Evolutionary conservation across 2,329 filamentous ascomycete genomes (phyloP).

Genomic region (Fusarium pseudograminearum): DNA sequence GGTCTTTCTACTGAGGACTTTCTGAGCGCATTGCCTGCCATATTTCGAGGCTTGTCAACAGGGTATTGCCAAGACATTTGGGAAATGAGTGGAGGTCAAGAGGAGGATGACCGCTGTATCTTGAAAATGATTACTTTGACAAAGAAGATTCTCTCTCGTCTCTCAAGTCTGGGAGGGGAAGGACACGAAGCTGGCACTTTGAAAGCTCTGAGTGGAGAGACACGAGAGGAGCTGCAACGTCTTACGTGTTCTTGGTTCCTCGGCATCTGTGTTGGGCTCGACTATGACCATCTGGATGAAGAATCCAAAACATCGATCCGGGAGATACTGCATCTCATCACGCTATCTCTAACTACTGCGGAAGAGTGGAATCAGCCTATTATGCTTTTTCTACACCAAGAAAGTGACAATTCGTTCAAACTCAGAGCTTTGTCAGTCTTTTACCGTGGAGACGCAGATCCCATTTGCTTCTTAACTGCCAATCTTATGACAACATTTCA

Average conservation of each 20-base stretch:
- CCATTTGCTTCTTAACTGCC: background rate
- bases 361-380: background rate
- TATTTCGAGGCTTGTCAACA: background rate
- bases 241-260: background rate
- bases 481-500: background rate
- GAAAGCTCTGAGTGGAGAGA: background rate
- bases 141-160: background rate
- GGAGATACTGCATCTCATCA: background rate
- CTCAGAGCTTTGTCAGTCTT: background rate
- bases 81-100: background rate
- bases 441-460: background rate
- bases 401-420: no score
- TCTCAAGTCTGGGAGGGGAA: rapidly evolving
- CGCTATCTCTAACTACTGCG: rapidly evolving
- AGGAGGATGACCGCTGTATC: rapidly evolving
- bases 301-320: background rate
- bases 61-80: rapidly evolving
- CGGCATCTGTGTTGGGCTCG: background rate
- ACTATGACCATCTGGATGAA: background rate
- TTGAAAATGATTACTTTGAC: background rate
- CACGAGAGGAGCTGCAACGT: background rate
- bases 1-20: background rate
- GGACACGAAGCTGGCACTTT: rapidly evolving
- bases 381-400: background rate
- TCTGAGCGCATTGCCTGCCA: background rate